Conservation (phyloP, 23 red algal species). For the Gracilaria caudata region DNA sequence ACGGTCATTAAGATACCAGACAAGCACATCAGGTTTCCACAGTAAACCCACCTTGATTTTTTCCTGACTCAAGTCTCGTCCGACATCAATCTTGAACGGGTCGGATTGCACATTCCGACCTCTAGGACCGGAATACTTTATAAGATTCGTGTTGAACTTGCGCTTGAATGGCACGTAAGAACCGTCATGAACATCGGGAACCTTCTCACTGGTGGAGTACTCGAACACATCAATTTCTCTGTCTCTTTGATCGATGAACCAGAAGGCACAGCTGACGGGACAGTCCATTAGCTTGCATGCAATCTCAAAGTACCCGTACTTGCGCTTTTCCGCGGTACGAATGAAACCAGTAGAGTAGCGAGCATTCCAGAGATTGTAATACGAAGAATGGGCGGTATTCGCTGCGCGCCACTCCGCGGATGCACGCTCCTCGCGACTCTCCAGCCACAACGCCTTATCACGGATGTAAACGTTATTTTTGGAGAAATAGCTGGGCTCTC, state of each 20-base stretch:
- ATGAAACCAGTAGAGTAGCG: slow-evolving; percentile 53
- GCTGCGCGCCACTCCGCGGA: neutral
- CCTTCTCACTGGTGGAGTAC: slow-evolving; percentile 33
- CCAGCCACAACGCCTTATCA: slow-evolving; percentile 30
- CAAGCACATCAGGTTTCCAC: slow-evolving; percentile 29
- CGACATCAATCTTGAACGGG: slow-evolving; percentile 21
- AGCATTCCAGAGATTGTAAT: no score
- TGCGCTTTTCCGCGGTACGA: slow-evolving; percentile 22
- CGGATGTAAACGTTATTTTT: slow-evolving; percentile 47
- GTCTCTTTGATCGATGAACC: slow-evolving; percentile 32
- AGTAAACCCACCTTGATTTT: slow-evolving; percentile 41
- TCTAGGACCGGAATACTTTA: slow-evolving; percentile 14
- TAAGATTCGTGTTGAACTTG: slow-evolving; percentile 44
- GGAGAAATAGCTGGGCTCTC: slow-evolving; percentile 33
- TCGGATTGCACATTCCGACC: slow-evolving; percentile 6
- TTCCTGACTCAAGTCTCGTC: slow-evolving; percentile 23
- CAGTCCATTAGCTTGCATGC: slow-evolving; percentile 49
- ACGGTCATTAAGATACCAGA: slow-evolving; percentile 58
- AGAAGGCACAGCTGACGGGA: slow-evolving; percentile 58
- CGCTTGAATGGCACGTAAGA: slow-evolving; percentile 26
- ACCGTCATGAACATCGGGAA: slow-evolving; percentile 11
- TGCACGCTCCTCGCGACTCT: slow-evolving; percentile 25
- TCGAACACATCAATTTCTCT: slow-evolving; percentile 71
- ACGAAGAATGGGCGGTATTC: no score
- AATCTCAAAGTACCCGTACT: slow-evolving; percentile 59